phyloP scores from a whole-genome alignment of 345 rosid genomes.

The Hibiscus syriacus region DNA sequence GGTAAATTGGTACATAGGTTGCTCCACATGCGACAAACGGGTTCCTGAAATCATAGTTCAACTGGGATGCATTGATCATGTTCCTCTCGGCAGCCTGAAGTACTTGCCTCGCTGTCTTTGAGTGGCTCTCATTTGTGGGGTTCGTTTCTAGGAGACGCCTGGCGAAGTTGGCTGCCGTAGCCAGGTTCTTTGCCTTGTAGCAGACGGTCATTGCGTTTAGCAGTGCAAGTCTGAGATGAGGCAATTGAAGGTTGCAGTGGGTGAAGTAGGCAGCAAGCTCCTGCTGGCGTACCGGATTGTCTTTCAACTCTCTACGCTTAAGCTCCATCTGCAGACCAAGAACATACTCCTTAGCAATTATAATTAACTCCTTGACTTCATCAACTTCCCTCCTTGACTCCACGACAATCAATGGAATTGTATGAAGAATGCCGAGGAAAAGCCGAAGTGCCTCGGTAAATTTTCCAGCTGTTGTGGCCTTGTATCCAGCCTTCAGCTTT shows the following conservation, averaged over 20 bases:
- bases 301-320: conserved; percentile 69
- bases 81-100: conserved; percentile 77
- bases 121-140: conserved; percentile 69
- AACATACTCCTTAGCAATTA: conserved; percentile 80
- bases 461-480: conserved; percentile 77
- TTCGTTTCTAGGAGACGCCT: conserved; percentile 68
- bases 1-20: conserved; percentile 84
- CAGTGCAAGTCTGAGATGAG: conserved; percentile 77
- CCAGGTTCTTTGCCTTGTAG: conserved; percentile 71
- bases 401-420: conserved; percentile 83
- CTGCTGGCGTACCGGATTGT: conserved; percentile 65
- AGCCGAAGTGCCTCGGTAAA: conserved; percentile 68
- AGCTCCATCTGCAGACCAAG: conserved; percentile 80
- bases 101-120: conserved; percentile 77
- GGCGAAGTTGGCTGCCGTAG: conserved; percentile 79
- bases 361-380: conserved; percentile 83
- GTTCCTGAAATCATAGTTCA: conserved; percentile 90
- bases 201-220: conserved; percentile 70
- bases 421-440: conserved; percentile 74
- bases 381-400: conserved; percentile 97
- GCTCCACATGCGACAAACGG: conserved; percentile 91
- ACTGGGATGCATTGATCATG: conserved; percentile 49
- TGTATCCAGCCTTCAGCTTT: conserved; percentile 86
- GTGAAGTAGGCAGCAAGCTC: conserved; percentile 99
- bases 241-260: conserved; percentile 79